Evolutionary conservation across 2,329 filamentous ascomycete genomes (phyloP).

Genomic region (Davidsoniella australis): DNA sequence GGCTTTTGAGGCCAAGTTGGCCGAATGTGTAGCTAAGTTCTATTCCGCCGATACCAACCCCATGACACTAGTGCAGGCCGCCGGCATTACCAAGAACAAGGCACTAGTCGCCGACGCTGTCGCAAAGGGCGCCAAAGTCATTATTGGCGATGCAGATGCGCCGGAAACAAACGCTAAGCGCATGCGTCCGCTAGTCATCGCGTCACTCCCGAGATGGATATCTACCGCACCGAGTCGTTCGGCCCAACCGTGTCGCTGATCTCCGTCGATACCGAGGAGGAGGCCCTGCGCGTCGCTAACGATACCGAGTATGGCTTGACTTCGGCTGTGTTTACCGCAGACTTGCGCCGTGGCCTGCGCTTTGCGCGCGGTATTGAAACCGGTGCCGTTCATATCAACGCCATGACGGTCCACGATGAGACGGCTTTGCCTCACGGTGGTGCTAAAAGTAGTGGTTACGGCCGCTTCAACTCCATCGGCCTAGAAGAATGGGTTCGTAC

Average conservation of each 20-base stretch:
- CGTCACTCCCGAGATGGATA: conserved; percentile 47
- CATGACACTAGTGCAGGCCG: conserved; percentile 52
- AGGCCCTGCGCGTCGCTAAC: conserved; percentile 59
- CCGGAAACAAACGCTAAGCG: conserved; percentile 19
- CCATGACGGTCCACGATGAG: conserved; percentile 50
- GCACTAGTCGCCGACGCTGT: conserved; percentile 50
- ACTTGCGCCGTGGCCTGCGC: conserved; percentile 40
- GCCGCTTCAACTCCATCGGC: conserved; percentile 40
- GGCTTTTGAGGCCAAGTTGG: conserved; percentile 30
- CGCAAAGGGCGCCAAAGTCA: conserved; percentile 43
- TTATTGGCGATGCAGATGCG: conserved; percentile 23
- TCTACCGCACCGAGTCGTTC: conserved; percentile 62
- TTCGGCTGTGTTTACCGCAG: conserved; percentile 54
- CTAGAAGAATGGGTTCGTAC: conserved; percentile 45
- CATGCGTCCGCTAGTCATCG: conserved; percentile 50
- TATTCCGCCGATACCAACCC: conserved; percentile 41
- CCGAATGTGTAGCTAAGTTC: conserved; percentile 23
- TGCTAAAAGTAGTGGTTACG: conserved; percentile 45
- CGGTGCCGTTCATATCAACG: conserved; percentile 52
- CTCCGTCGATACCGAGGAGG: conserved; percentile 48
- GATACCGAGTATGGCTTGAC: conserved; percentile 65
- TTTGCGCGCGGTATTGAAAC: conserved; percentile 48
- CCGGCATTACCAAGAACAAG: conserved; percentile 48
- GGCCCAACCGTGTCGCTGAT: conserved; percentile 57
- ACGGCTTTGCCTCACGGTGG: conserved; percentile 47